Conservation (phyloP, 2,329 filamentous ascomycete species). For the Aspergillus fructus region DNA sequence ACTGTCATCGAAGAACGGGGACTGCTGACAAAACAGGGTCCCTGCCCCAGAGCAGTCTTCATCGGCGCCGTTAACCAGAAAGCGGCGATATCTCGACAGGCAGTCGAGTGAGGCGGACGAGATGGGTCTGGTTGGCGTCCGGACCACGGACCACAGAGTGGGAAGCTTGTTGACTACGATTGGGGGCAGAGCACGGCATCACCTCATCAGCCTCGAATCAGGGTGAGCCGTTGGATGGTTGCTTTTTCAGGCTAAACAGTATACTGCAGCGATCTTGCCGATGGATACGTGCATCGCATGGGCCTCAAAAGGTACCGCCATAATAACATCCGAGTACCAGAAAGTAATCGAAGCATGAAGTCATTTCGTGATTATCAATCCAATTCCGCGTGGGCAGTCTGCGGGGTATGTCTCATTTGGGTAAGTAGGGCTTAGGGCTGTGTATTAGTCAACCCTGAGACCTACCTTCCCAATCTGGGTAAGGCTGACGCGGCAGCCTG, state of each 20-base stretch:
- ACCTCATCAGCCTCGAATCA: conserved; percentile 9
- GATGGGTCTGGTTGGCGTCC: conserved; percentile 7
- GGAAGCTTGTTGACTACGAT: conserved; percentile 7
- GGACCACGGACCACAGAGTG: conserved; percentile 5
- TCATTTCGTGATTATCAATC: conserved; percentile 8
- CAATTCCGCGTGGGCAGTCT: neutral
- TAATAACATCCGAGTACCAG: neutral
- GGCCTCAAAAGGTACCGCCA: neutral
- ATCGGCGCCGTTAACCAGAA: neutral
- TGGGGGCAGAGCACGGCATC: conserved; percentile 1
- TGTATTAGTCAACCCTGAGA: conserved; percentile 19
- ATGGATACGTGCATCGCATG: neutral
- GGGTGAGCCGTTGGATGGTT: neutral
- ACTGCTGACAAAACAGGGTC: conserved; percentile 30
- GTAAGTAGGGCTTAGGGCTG: conserved; percentile 22
- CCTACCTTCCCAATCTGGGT: conserved; percentile 28
- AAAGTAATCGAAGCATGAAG: neutral
- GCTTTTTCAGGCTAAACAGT: conserved; percentile 6
- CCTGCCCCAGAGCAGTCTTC: neutral
- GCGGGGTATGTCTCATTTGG: neutral
- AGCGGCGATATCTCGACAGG: conserved; percentile 7
- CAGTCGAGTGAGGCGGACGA: neutral
- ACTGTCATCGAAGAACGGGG: conserved; percentile 13
- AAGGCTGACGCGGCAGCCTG: conserved; percentile 23
- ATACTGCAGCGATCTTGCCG: neutral